Evolutionary conservation across 768 basidiomycete genomes (phyloP).

Genomic region (Lactifluus hygrophoroides): DNA sequence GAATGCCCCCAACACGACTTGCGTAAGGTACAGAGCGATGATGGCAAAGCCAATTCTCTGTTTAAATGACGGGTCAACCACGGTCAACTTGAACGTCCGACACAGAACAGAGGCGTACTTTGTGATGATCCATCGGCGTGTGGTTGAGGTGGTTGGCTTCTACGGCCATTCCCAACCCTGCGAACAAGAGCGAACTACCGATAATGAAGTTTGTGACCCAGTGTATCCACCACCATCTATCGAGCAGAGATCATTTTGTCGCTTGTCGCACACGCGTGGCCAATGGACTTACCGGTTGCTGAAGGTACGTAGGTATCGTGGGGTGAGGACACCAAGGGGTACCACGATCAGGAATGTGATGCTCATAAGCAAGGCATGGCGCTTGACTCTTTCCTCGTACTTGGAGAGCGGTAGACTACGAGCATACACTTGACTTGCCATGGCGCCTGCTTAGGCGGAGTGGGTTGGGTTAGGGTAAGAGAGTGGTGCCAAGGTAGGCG

Average conservation of each 20-base stretch:
- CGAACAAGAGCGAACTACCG: slow-evolving; percentile 45
- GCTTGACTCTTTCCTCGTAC: slow-evolving; percentile 11
- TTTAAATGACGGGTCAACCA: slow-evolving; percentile 10
- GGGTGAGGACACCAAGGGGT: background rate
- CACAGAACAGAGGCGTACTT: slow-evolving; percentile 13
- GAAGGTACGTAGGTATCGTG: slow-evolving; percentile 14
- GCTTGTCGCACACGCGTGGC: background rate
- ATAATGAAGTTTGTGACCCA: slow-evolving; percentile 22
- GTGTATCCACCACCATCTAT: slow-evolving; percentile 12
- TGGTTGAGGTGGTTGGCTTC: background rate
- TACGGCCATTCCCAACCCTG: slow-evolving; percentile 39
- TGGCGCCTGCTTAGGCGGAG: too few species aligned
- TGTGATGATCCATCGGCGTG: slow-evolving; percentile 32
- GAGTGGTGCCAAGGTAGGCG: too few species aligned
- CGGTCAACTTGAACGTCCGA: background rate
- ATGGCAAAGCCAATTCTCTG: slow-evolving; percentile 46
- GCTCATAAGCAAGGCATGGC: background rate
- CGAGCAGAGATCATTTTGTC: background rate
- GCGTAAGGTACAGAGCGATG: slow-evolving; percentile 44
- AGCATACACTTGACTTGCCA: too few species aligned
- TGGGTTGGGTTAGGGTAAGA: too few species aligned
- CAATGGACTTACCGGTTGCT: slow-evolving; percentile 1
- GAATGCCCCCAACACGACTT: slow-evolving; percentile 39
- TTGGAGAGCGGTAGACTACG: background rate
- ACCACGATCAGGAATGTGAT: slow-evolving; percentile 6